These are phyloP conservation scores for Rhizopogon salebrosus DNA, from an alignment of 768 basidiomycete species.

Conservation along the genomic window DNA sequence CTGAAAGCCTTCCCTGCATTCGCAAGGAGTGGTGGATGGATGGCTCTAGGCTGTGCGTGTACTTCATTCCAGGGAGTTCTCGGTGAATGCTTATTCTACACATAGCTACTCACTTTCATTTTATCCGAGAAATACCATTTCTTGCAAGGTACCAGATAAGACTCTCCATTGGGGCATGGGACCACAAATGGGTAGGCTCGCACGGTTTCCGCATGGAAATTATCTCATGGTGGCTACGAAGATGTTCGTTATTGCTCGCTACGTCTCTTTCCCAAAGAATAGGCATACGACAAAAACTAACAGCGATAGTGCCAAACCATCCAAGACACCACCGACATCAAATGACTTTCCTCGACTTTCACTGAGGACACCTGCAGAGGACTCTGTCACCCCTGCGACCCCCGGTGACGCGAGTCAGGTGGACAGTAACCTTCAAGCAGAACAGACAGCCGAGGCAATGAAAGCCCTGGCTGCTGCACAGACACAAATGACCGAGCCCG, in stretches of 20 bases:
- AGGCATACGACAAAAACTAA: slow-evolving; percentile 1
- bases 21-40: slow-evolving; percentile 55
- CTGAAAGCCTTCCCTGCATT: slow-evolving; percentile 51
- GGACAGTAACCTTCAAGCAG: slow-evolving; percentile 10
- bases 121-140: slow-evolving; percentile 67
- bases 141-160: slow-evolving; percentile 58
- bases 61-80: not conserved
- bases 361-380: slow-evolving; percentile 33
- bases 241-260: slow-evolving; percentile 62
- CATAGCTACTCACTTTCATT: slow-evolving; percentile 61
- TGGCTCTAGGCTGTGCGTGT: slow-evolving; percentile 43
- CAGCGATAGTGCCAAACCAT: slow-evolving; percentile 2
- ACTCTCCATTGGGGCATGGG: slow-evolving; percentile 56
- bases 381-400: slow-evolving; percentile 19
- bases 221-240: slow-evolving; percentile 15
- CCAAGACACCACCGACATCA: slow-evolving; percentile 11
- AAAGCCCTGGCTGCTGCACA: slow-evolving; percentile 7
- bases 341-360: slow-evolving; percentile 19
- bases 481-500: slow-evolving; percentile 24
- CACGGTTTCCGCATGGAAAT: not conserved
- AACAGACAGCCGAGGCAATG: slow-evolving; percentile 6
- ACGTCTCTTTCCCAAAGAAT: slow-evolving; percentile 47
- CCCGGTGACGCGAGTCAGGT: slow-evolving; percentile 5
- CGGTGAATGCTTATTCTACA: not conserved
- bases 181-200: slow-evolving; percentile 67